Base-by-base conservation (phyloP, 371 early-diverging fungal genomes). In the Apophysomyces trapeziformis region DNA sequence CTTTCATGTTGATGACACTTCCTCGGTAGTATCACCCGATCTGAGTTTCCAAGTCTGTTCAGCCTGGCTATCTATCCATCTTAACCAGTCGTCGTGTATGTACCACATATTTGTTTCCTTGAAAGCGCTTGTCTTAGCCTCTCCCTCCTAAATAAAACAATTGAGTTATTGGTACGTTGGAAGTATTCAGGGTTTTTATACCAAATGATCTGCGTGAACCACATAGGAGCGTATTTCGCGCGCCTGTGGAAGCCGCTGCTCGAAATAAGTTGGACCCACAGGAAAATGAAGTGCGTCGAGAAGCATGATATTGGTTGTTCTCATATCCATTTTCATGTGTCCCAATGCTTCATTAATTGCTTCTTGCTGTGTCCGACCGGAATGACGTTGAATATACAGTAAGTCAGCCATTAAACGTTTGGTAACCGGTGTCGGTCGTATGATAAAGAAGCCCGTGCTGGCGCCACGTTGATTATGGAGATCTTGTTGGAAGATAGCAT, bases 111-210 rank as follows among this genome's bases (percentile, higher is more conserved):
- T 62, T 43, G 58, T 58, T n/a, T 66, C 66, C 13, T 66, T 58
- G 26, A 79, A 58, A 50, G 66, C 68, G 16, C 63, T 47, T 54
- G 84, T 84, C 69, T 87, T 88, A 12, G 77, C 81, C 61, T 87
- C 87, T 21, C 79, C 85, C 61, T 73, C 68, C 76, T 75, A 65
- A 60, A 46, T 6, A 12, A 16, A 18, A 45, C 13, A 41, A 16
- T 26, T 5, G 16, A 12, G 35, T 58, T 57, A 38, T 8, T 11
- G 3, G 50, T 16, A 5, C 54, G 26, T 59, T 39, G 16, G 5
- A 2, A 44, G 1, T 32, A 26, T 26, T 26, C 32, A 26, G 32
- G 7, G 5, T 8, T 5, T 16, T 37, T 57, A 63, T 80, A 77
- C 79, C 71, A 68, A 21, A 56, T 74, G 82, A 36, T 73, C 76